Conservation (phyloP, 805 yeast genomes). For the Priceomyces melissophilus region DNA sequence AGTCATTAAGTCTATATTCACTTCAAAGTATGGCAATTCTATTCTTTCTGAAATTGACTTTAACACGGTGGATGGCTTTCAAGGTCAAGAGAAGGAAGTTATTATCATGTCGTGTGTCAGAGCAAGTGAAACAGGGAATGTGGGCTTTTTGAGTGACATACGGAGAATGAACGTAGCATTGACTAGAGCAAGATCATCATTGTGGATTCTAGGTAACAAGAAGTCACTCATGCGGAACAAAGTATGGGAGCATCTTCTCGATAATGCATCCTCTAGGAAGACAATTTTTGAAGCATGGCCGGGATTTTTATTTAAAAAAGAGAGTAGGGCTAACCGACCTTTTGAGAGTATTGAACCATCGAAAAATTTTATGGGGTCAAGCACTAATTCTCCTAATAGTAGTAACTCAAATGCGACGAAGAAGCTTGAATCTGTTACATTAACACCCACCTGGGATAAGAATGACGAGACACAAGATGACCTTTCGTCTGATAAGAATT, state of each 20-base stretch:
- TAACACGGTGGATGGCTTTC: constrained; percentile 96
- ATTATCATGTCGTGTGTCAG: constrained; percentile 94
- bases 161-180: constrained; percentile 97
- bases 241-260: constrained; percentile 70
- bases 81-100: constrained; percentile 84
- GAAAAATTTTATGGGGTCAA: too few species aligned
- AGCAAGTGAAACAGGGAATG: constrained; percentile 62
- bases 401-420: too few species aligned
- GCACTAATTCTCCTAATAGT: too few species aligned
- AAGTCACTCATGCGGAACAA: constrained; percentile 60
- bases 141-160: constrained; percentile 87
- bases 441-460: too few species aligned
- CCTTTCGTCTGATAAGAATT: too few species aligned
- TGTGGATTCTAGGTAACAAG: constrained; percentile 88
- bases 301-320: constrained; percentile 25
- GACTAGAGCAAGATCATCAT: constrained; percentile 86
- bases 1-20: constrained; percentile 55
- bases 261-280: constrained; percentile 57
- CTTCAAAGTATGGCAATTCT: constrained; percentile 54
- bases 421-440: too few species aligned
- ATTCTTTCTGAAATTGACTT: constrained; percentile 73
- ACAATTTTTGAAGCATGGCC: constrained; percentile 30
- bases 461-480: too few species aligned
- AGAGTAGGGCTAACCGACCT: too few species aligned
- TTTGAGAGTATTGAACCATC: too few species aligned